Percentiles rank a stretch among this genome's conserved stretches.
phyloP scores from a whole-genome alignment of 108 stramenopile species.

The Fistulifera solaris region DNA sequence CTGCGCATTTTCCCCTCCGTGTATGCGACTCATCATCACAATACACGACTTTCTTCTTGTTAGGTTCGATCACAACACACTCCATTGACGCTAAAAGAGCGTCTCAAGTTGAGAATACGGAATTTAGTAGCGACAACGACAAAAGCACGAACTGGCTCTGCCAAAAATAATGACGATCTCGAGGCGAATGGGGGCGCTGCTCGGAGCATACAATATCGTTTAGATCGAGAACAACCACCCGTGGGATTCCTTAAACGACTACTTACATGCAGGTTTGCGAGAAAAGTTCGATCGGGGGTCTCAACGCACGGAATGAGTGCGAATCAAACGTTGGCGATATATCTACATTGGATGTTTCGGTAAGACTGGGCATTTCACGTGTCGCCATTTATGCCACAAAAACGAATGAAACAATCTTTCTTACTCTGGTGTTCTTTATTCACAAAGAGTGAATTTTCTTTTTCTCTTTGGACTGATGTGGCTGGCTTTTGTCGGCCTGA shows the following conservation, averaged over 20 bases:
- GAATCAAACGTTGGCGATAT: slow-evolving; percentile 31
- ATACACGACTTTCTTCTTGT: too few species aligned
- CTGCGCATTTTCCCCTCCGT: too few species aligned
- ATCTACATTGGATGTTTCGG: slow-evolving; percentile 47
- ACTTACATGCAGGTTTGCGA: slow-evolving; percentile 4
- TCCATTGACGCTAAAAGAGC: too few species aligned
- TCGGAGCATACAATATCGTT: slow-evolving; percentile 11
- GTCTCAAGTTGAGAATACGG: too few species aligned
- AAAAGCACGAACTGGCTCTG: not conserved
- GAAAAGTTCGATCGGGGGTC: too few species aligned
- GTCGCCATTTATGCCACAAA: too few species aligned
- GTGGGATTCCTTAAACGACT: not conserved
- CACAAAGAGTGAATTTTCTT: slow-evolving; percentile 29
- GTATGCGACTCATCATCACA: too few species aligned
- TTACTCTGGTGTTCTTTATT: too few species aligned
- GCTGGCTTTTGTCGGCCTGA: slow-evolving; percentile 23
- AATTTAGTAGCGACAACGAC: too few species aligned
- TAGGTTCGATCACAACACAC: too few species aligned
- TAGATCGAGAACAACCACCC: slow-evolving; percentile 10
- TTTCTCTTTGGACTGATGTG: slow-evolving; percentile 35
- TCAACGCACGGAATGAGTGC: slow-evolving; percentile 15
- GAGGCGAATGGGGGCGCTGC: slow-evolving; percentile 2
- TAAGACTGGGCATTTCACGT: too few species aligned
- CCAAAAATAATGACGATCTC: not conserved
- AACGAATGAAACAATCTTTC: too few species aligned